Base-by-base conservation (phyloP, 164 flowering plant species). In the Berberis thunbergii region DNA sequence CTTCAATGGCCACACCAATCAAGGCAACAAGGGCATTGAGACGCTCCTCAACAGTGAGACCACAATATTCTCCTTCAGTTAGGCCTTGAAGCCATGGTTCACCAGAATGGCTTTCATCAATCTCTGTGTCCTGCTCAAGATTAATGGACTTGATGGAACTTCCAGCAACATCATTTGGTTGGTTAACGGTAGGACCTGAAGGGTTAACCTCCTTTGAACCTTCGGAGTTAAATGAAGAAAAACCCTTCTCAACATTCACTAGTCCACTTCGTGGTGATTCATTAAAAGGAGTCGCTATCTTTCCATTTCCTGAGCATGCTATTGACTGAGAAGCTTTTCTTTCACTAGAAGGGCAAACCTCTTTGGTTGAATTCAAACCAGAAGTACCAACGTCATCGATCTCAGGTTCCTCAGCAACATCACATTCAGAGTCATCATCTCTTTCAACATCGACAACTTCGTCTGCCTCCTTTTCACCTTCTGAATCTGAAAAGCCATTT, bases 31-130 rank as follows among this genome's bases (percentile, higher is more conserved):
- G 89, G 3, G 92, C 96, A 81, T 74, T 78, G 7, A 93, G 86
- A 59, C 98, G 96, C 77, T 93, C 98, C 70, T 88, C 93, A 56
- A 88, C 90, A 74, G 82, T 80, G 11, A 93, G 83, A 79, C 83
- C 83, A 62, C 89, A 80, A 68, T 90, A 93, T 61, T 93, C 98
- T 45, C 90, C 94, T 77, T 88, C 94, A 60, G 69, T 77, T 54
- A 93, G 84, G 45, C 94, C 96, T 67, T 82, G 87, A 72, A 90
- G 90, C 98, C 98, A 93, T 41, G 83, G 76, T 71, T 86, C 90
- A 40, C 97, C 91, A 66, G 77, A 68, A 26, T 78, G 71, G 67
- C 85, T 81, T 70, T 93, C 96, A 78, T 93, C 96, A 66, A 86
- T 79, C 66, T 83, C 85, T 53, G 79, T 70, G 45, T 79, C 87